These are phyloP conservation scores for Didymella exigua DNA, from an alignment of 2,329 filamentous ascomycete genomes.

Conservation along the genomic window DNA sequence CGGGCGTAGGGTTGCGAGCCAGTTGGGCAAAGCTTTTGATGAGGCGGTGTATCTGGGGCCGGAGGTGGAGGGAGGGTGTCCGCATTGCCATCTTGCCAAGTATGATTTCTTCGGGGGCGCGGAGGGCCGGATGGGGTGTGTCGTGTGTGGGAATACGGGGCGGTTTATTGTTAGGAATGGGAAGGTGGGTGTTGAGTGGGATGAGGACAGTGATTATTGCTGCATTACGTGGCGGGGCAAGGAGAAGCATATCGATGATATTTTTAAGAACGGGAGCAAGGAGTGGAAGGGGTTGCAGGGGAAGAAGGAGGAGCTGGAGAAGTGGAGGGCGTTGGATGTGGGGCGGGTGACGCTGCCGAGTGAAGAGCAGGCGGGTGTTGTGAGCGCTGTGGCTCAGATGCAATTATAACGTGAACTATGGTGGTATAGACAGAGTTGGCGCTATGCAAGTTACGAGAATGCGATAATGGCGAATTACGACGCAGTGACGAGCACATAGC, in stretches of 20 bases:
- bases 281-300: slow-evolving; percentile 16
- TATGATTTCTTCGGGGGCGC: slow-evolving; percentile 14
- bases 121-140: slow-evolving; percentile 14
- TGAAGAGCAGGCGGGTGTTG: background rate
- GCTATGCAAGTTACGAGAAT: background rate
- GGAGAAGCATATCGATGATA: slow-evolving; percentile 19
- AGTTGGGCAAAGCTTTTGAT: slow-evolving; percentile 15
- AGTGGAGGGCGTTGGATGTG: slow-evolving; percentile 6
- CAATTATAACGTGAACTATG: background rate
- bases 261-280: slow-evolving; percentile 13
- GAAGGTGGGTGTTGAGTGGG: slow-evolving; percentile 7
- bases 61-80: slow-evolving; percentile 11
- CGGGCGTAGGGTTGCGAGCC: slow-evolving; percentile 6
- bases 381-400: background rate
- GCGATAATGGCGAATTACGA: slow-evolving; percentile 10
- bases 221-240: slow-evolving; percentile 19
- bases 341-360: background rate
- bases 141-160: slow-evolving; percentile 19
- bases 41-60: slow-evolving; percentile 12
- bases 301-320: slow-evolving; percentile 8
- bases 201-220: slow-evolving; percentile 11
- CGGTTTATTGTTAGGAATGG: background rate
- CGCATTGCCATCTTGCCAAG: slow-evolving; percentile 7
- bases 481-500: slow-evolving; percentile 47
- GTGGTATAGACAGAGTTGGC: background rate